phyloP scores from a whole-genome alignment of 2,329 filamentous ascomycete genomes.

The Ilyonectria destructans region DNA sequence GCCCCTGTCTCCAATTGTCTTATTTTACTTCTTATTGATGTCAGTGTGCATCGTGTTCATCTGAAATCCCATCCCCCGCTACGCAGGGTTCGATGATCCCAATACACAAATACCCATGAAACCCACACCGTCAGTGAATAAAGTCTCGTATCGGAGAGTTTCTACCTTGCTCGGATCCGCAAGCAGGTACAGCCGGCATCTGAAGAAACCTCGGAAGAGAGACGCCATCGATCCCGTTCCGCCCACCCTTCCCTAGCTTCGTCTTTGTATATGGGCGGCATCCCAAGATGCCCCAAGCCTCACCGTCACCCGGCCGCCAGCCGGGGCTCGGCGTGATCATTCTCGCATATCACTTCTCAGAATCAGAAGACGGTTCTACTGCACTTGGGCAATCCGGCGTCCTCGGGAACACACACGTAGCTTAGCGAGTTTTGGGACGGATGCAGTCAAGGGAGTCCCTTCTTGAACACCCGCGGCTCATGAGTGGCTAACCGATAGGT shows the following conservation, averaged over 20 bases:
- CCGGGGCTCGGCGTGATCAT: slow-evolving; percentile 10
- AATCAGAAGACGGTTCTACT: not conserved
- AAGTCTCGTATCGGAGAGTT: slow-evolving; percentile 6
- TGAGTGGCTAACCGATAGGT: slow-evolving; percentile 22
- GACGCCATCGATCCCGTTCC: slow-evolving; percentile 7
- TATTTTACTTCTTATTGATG: slow-evolving; percentile 13
- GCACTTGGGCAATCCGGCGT: not conserved
- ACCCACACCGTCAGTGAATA: not conserved
- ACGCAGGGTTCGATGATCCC: slow-evolving; percentile 5
- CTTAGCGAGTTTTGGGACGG: slow-evolving; percentile 6
- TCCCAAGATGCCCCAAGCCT: not conserved
- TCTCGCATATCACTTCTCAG: slow-evolving; percentile 25
- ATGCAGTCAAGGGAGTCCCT: slow-evolving; percentile 7
- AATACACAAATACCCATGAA: slow-evolving; percentile 10
- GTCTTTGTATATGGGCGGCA: not conserved
- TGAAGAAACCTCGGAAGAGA: not conserved
- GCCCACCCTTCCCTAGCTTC: slow-evolving; percentile 2
- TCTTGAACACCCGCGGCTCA: slow-evolving; percentile 8
- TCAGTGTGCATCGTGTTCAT: slow-evolving; percentile 24
- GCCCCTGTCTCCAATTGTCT: slow-evolving; percentile 20
- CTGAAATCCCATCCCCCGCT: not conserved
- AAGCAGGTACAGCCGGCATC: slow-evolving; percentile 5
- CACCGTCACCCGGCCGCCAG: not conserved
- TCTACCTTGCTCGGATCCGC: not conserved
- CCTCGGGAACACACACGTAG: not conserved